Evolutionary conservation across 345 rosid species (phyloP).

Genomic region (Eutrema heterophyllum): DNA sequence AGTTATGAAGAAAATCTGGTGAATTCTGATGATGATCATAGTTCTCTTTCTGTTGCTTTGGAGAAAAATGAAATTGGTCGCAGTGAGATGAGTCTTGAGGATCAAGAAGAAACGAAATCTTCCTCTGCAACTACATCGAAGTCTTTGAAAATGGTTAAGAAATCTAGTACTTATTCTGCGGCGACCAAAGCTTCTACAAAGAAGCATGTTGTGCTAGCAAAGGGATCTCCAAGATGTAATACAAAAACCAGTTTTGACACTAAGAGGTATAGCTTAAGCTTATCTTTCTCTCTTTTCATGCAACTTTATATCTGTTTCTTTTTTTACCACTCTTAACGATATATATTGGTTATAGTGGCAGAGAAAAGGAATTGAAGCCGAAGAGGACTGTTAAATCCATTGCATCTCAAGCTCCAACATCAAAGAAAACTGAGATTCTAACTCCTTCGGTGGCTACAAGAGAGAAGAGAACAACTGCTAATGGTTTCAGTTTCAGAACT

Average conservation of each 20-base stretch:
- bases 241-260: conserved; percentile 33
- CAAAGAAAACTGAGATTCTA: conserved; percentile 39
- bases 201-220: conserved; percentile 32
- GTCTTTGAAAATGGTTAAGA: background rate
- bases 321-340: background rate
- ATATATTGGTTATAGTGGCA: conserved; percentile 28
- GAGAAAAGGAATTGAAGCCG: conserved; percentile 41
- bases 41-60: conserved; percentile 6
- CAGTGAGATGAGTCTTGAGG: background rate
- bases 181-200: conserved; percentile 6
- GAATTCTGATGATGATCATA: background rate
- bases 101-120: background rate
- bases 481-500: conserved; percentile 47
- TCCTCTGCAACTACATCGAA: background rate
- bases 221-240: conserved; percentile 39
- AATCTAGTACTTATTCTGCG: background rate
- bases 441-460: conserved; percentile 30
- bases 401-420: conserved; percentile 36
- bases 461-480: conserved; percentile 35
- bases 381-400: conserved; percentile 33
- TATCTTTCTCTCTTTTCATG: background rate
- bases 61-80: background rate
- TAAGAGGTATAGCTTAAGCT: conserved; percentile 39
- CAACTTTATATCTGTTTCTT: background rate
- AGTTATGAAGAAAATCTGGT: conserved; percentile 39